Evolutionary conservation across 2,329 filamentous ascomycete genomes (phyloP), one percentile per base, ranked within the genome.

Genomic region (Stagonosporopsis rhizophila): DNA sequence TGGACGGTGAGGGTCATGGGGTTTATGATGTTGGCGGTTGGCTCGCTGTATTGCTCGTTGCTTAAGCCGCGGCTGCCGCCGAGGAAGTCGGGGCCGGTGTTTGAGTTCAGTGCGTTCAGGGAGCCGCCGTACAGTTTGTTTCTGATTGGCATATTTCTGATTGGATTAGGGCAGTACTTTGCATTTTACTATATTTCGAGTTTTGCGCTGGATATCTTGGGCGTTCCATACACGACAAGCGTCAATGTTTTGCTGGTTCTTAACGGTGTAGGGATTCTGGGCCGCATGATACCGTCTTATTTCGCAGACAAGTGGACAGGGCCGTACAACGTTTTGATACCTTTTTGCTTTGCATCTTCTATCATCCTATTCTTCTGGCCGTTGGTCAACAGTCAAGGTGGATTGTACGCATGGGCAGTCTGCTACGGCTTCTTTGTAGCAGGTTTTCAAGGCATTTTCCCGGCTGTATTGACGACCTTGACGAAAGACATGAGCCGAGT

Each of bases 1-100:
- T 89, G 87, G 86, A 87, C 87, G 0, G 80, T 88, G n/a, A 78
- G 87, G 0, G 80, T 83, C 0, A 79, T 88, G 59, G 87, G 83
- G 0, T 82, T 90, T 47, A 80, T 89, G 28, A 84, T 85, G 23
- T 61, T 88, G 2, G 80, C 75, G 0, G 77, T 75, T 0, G 70
- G 78, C 0, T 52, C 58, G 0, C 44, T 74, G 15, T 76, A 77
- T 22, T 62, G 74, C n/a, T 65, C 70, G 0, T 67, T 80, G 34
- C 72, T 80, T 44, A 71, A 71, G 14, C 77, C 78, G 2, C 65
- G 79, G 4, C 58, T 81, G 2, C 79, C 79, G 14, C 79, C 79
- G 1, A 62, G 79, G 5, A 77, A 74, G 45, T 73, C 72, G 2
- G 79, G 78, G 0, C 78, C 79, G 0, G 22, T 80, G 15, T 64